Conservation (phyloP, 1,139 yeast species). For the Kurtzmaniella quercitrusa region DNA sequence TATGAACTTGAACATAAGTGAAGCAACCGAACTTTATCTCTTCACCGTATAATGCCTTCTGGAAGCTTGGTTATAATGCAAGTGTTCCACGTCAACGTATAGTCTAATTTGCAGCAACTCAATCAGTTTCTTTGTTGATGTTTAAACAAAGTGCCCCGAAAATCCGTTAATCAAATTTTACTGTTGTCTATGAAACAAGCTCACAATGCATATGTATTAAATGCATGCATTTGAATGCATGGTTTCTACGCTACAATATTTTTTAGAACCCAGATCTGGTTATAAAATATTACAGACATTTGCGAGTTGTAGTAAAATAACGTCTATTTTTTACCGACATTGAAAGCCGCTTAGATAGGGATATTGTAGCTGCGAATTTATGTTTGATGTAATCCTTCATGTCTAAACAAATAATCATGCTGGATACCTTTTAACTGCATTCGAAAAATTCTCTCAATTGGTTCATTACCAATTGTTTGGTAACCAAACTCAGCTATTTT, state of each 20-base stretch:
- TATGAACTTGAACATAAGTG: no score
- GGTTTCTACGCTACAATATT: background rate
- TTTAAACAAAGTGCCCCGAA: background rate
- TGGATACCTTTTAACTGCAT: no score
- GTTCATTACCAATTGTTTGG: no score
- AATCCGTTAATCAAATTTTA: background rate
- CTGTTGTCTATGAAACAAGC: background rate
- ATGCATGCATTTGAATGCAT: background rate
- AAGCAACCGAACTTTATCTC: background rate
- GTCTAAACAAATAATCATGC: no score
- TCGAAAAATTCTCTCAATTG: no score
- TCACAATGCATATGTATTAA: background rate
- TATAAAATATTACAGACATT: background rate
- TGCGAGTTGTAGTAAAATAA: no score
- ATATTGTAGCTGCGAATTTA: no score
- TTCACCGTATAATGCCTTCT: background rate
- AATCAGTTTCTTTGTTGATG: background rate
- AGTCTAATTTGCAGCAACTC: background rate
- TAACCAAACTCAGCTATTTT: no score
- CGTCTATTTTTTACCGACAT: no score
- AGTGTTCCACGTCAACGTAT: background rate
- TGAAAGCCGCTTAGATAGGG: no score
- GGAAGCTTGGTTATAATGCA: background rate
- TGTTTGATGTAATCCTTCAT: no score
- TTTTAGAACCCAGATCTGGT: background rate